These are phyloP conservation scores for Alternaria metachromatica DNA, from an alignment of 2,329 filamentous ascomycete genomes.

Conservation along the genomic window DNA sequence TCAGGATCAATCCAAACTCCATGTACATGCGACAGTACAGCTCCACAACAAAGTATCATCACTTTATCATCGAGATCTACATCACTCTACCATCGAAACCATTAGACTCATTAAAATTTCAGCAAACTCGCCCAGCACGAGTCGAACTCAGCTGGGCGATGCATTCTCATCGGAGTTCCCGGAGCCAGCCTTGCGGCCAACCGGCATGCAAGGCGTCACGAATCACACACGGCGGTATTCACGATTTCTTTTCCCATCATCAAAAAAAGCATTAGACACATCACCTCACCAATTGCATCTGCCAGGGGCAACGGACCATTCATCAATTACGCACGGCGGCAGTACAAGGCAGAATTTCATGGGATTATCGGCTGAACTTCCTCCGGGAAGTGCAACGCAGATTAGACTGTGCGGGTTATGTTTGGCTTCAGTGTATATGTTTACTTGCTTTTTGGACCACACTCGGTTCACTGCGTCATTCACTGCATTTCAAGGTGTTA, in stretches of 20 bases:
- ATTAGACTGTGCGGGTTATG: constrained; percentile 26
- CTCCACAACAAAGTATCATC: constrained; percentile 25
- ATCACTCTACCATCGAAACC: constrained; percentile 11
- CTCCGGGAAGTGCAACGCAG: constrained; percentile 24
- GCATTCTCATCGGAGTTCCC: constrained; percentile 42
- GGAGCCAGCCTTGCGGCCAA: constrained; percentile 21
- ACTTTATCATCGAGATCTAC: constrained; percentile 29
- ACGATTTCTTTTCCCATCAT: constrained; percentile 29
- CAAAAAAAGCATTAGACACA: constrained; percentile 47
- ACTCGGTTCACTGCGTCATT: neutral
- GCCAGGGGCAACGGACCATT: constrained; percentile 35
- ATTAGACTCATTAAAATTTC: constrained; percentile 22
- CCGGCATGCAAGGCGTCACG: constrained; percentile 22
- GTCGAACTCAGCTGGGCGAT: constrained; percentile 20
- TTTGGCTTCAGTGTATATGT: constrained; percentile 27
- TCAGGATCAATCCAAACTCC: constrained; percentile 2
- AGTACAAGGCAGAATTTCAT: constrained; percentile 19
- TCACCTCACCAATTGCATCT: constrained; percentile 42
- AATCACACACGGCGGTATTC: constrained; percentile 26
- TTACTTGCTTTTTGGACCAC: constrained; percentile 3
- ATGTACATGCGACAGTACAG: constrained; percentile 10
- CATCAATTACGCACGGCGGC: constrained; percentile 10
- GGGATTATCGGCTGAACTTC: constrained; percentile 25
- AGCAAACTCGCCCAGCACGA: constrained; percentile 19
- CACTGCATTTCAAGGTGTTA: constrained; percentile 3